These are phyloP conservation scores for Plasmodiophora brassicae DNA, from an alignment of 208 protist species.

Conservation along the genomic window DNA sequence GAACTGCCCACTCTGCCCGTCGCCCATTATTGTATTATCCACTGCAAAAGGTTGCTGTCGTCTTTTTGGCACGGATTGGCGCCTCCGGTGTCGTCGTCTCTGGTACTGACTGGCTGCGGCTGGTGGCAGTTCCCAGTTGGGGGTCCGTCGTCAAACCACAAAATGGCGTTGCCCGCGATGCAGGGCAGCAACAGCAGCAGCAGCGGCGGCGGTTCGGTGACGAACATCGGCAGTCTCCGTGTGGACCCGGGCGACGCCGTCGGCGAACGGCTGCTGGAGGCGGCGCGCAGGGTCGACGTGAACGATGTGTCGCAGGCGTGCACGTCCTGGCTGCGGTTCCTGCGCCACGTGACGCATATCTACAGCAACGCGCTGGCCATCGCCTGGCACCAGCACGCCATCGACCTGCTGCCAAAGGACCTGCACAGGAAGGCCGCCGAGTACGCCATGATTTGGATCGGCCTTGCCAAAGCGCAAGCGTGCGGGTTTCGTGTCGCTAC, in stretches of 20 bases:
- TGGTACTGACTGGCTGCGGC: too few relatives aligned
- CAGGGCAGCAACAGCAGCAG: too few relatives aligned
- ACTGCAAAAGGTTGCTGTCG: too few relatives aligned
- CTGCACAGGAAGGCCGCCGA: neutral
- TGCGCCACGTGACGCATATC: neutral
- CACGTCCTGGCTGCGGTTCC: neutral
- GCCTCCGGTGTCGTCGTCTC: too few relatives aligned
- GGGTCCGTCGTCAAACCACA: too few relatives aligned
- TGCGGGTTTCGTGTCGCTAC: neutral
- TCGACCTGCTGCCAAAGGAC: slow-evolving; percentile 9
- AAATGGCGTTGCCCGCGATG: too few relatives aligned
- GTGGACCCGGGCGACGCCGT: slow-evolving; percentile 7
- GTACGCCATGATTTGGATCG: slow-evolving; percentile 6
- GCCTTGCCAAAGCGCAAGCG: neutral
- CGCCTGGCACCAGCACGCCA: slow-evolving; percentile 5
- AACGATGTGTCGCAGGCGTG: neutral
- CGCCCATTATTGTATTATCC: too few relatives aligned
- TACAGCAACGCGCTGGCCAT: neutral
- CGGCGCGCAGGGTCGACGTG: neutral
- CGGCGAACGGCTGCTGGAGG: neutral
- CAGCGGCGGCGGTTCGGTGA: too few relatives aligned
- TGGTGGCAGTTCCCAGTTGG: too few relatives aligned
- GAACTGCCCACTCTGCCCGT: too few relatives aligned
- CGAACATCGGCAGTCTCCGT: too few relatives aligned
- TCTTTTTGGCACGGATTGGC: too few relatives aligned